A percentile compares a stretch with the other conserved stretches of the same genome.
phyloP scores from a whole-genome alignment of 2,329 filamentous ascomycete genomes.

The Trichoderma gracile region DNA sequence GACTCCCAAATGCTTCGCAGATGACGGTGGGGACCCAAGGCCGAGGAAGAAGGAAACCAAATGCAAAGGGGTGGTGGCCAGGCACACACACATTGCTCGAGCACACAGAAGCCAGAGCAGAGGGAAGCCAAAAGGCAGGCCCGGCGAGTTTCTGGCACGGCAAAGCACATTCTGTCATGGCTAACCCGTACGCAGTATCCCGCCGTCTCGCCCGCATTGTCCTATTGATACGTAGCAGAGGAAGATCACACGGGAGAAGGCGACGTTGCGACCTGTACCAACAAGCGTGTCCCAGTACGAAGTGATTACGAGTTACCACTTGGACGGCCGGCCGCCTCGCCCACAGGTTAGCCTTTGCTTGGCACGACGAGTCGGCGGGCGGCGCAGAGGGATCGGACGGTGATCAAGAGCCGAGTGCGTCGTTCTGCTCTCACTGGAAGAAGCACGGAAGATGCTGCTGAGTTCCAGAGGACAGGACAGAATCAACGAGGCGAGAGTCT shows the following conservation, averaged over 20 bases:
- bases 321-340: background rate
- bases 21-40: slow-evolving; percentile 13
- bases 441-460: background rate
- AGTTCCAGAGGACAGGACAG: background rate
- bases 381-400: background rate
- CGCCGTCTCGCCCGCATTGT: slow-evolving; percentile 1
- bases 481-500: no score
- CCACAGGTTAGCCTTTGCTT: slow-evolving; percentile 4
- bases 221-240: no score
- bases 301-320: no score
- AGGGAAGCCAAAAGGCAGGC: background rate
- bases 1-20: slow-evolving; percentile 5
- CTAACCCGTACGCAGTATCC: slow-evolving; percentile 20
- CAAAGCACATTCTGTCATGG: slow-evolving; percentile 12
- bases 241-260: slow-evolving; percentile 1
- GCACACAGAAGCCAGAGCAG: no score
- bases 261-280: background rate
- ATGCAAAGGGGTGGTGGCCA: slow-evolving; percentile 17
- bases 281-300: no score
- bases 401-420: background rate
- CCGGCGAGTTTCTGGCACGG: slow-evolving; percentile 16
- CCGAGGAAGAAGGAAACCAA: background rate
- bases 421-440: background rate
- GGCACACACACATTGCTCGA: background rate
- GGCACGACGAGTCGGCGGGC: slow-evolving; percentile 1